Evolutionary conservation across 1,284 basidiomycete genomes (phyloP), one percentile per base, ranked within the genome.

Genomic region (Vanrija sp.): DNA sequence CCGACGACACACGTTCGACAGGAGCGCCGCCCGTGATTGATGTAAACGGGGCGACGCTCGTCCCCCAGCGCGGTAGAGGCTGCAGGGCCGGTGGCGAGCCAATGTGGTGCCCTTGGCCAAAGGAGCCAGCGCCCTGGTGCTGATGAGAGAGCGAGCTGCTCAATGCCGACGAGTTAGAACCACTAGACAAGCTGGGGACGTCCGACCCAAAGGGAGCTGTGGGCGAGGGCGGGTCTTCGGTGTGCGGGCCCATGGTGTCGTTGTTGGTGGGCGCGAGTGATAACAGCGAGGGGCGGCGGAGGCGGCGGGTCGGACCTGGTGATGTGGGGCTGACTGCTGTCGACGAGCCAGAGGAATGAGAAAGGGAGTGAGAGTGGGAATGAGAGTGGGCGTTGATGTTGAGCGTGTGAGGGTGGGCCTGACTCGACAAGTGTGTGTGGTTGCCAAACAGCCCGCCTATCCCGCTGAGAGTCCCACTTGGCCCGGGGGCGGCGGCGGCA

Each of bases 271-370:
- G 48, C 6, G 35, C 46, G 1, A 59, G 38, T 12, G 51, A 53
- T 10, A 73, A 53, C 58, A 72, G 60, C 15, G 68, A 70, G 3
- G 70, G 70, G 43, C 71, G 52, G 5, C 71, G 54, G 8, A 70
- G 47, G 36, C 61, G 56, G 16, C 62, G 50, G 3, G 42, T 48
- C 4, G 51, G 47, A 6, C 41, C 45, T 41, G 22, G 37, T 41
- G 37, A 45, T 45, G 20, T 47, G 31, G 44, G 37, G 8, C 38
- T 45, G 12, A 35, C 18, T 18, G 25, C 51, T n/a, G 51, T 18
- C 2, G 31, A 31, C 12, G 31, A 31, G 31, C 31, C 31, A 12
- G 31, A 12, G 31, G 31, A 31, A 31, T 31, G 37, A 15, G 36
- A 18, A 43, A 31, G 38, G 38, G 20, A 41, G 9, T 35, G 31